Evolutionary conservation across 257 asterid species (phyloP), one percentile per base, ranked within the genome.

Genomic region (Gardenia jasminoides): DNA sequence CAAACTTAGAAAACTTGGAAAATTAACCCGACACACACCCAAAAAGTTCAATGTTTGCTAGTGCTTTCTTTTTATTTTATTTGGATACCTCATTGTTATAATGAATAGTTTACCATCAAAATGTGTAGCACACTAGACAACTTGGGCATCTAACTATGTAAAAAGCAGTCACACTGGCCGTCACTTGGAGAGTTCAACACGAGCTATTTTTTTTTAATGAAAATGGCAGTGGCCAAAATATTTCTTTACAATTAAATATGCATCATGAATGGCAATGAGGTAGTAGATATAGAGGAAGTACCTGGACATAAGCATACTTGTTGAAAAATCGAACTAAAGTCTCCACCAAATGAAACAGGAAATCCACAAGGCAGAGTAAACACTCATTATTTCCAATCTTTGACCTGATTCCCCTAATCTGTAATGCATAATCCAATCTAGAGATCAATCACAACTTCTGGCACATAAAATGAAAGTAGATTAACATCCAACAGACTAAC

Each of bases 261-360:
- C n/a, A 67, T 46, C 75, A 20, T 7, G 52, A 66, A 48, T 47
- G 54, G 9, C 44, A 43, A 10, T 41, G 15, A 28, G 50, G 50
- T 13, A 3, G 10, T 50, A 7, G 6, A 58, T 10, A 61, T 26
- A 65, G 44, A 47, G 80, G 59, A 47, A 70, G 56, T 89, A 95
- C 99, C 99, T 92, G 96, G 80, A 95, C 99, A 89, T 93, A 95
- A 75, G 99, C 99, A 80, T 95, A 95, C 84, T 95, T 95, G 82
- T 95, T 95, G 90, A 93, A 95, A 92, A 96, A 95, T 50, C 99
- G 94, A 75, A 95, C 99, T 82, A 95, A 79, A 80, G 93, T 92
- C 91, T 95, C 99, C 48, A 95, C 98, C 74, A 95, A 80, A 86
- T 95, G 97, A 85, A 95, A 95, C 79, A 95, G 84, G 84, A 93